Conservation (phyloP, 2,329 filamentous ascomycete species). For the Aschersonia sp. region DNA sequence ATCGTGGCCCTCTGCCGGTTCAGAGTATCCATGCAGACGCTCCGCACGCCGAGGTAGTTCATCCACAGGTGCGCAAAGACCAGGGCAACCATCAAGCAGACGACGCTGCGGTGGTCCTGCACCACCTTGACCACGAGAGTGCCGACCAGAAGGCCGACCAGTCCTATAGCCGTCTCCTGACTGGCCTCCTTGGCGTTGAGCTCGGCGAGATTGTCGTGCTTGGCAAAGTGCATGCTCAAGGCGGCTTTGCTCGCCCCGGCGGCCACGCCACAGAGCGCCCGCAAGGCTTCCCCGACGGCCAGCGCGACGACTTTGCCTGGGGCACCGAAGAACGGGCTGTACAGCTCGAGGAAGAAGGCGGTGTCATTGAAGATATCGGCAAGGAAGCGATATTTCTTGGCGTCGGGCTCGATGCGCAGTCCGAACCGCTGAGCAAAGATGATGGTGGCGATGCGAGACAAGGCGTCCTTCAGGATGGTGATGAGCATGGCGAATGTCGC, state of each 20-base stretch:
- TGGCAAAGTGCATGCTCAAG: constrained; percentile 82
- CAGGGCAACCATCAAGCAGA: constrained; percentile 56
- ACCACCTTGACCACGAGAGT: constrained; percentile 69
- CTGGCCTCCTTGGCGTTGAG: constrained; percentile 91
- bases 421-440: constrained; percentile 73
- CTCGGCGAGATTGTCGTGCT: constrained; percentile 75
- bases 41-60: constrained; percentile 75
- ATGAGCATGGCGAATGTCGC: constrained; percentile 72
- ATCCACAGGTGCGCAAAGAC: constrained; percentile 65
- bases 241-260: constrained; percentile 84
- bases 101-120: constrained; percentile 56
- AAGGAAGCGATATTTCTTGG: constrained; percentile 76
- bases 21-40: constrained; percentile 70
- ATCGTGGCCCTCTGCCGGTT: constrained; percentile 81
- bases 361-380: constrained; percentile 83
- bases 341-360: constrained; percentile 72
- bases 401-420: constrained; percentile 74
- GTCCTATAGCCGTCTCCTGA: constrained; percentile 84
- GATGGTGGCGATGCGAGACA: constrained; percentile 72
- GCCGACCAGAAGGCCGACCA: constrained; percentile 75
- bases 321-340: constrained; percentile 57
- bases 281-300: constrained; percentile 33
- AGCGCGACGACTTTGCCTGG: constrained; percentile 34
- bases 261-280: constrained; percentile 71
- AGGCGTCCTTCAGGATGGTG: constrained; percentile 69